Base-by-base conservation (phyloP, 2,329 filamentous ascomycete species). In the Colletotrichum lindemuthianum region DNA sequence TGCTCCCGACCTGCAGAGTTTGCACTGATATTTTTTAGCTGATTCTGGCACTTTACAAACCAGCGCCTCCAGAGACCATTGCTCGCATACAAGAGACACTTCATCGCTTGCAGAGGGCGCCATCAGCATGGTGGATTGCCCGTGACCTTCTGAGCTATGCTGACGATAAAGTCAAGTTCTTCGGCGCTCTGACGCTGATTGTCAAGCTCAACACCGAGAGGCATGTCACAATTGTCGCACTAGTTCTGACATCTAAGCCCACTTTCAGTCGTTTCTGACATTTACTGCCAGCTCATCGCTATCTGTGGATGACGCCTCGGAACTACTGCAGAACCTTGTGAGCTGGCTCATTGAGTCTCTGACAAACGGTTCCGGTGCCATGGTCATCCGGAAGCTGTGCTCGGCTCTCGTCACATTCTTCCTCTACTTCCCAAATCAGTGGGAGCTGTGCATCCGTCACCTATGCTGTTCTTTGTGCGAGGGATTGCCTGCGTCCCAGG, bases 121-220 rank as follows among this genome's bases (percentile, higher is more conserved):
- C 89, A 2, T 84, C 92, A 71, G 95, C 93, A 59, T 99, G 96
- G 96, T 85, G 91, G 60, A 84, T 97, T 49, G 93, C 93, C 16
- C 89, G 95, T 72, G 87, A 88, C 55, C 82, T 98, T 12, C 81
- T 97, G 10, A 81, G 81, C 54, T 88, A 87, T 66, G 80, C 86
- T 24, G 88, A 92, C 69, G 86, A 91, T 66, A 90, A 94, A 71
- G 88, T 96, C 69, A 90, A 91, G 68, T 98, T 98, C 78, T 97
- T 97, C 74, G 96, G 93, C 12, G 95, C 94, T 36, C 84, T 97
- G 64, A 98, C 95, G 0, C 90, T 97, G 69, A 96, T 93, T 54
- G 88, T 98, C 71, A 99, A 98, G 79, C 87, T 98, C 63, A 97
- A 98, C 74, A 90, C 90, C n/a, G 92, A 96, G 73, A 92, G 89